These are phyloP conservation scores for Senecio squalidus DNA, from an alignment of 140 eudicot genomes.

Conservation along the genomic window DNA sequence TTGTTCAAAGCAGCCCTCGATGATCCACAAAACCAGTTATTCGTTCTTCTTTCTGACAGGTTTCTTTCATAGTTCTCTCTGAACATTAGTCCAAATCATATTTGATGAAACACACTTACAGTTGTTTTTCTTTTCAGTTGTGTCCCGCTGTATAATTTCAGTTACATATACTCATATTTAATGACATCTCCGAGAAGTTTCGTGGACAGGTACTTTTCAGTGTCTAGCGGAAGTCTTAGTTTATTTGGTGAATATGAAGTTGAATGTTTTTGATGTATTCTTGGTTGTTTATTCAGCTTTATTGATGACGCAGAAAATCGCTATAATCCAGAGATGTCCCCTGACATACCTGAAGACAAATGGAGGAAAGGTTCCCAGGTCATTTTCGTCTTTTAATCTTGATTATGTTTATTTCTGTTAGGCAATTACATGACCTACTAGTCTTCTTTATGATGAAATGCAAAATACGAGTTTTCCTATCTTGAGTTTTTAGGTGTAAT, in stretches of 20 bases:
- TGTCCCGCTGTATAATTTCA: constrained; percentile 77
- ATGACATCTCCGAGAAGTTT: constrained; percentile 74
- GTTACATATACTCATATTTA: constrained; percentile 65
- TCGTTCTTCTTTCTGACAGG: constrained; percentile 91
- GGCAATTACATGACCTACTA: background rate
- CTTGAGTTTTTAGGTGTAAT: background rate
- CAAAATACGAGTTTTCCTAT: too few species aligned
- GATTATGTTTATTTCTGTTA: background rate
- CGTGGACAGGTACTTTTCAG: constrained; percentile 69
- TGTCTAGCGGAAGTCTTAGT: background rate
- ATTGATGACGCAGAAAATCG: constrained; percentile 49
- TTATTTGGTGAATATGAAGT: background rate
- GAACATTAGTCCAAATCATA: background rate
- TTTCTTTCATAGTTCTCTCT: constrained; percentile 18
- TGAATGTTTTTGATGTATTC: background rate
- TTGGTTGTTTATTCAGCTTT: constrained; percentile 42
- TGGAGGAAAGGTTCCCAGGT: constrained; percentile 99
- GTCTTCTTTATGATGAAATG: background rate
- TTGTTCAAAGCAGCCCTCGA: constrained; percentile 68
- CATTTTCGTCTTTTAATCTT: constrained; percentile 4
- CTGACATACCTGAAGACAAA: constrained; percentile 60
- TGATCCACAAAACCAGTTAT: constrained; percentile 74
- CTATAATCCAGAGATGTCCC: constrained; percentile 76
- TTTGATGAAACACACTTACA: background rate
- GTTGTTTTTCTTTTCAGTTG: constrained; percentile 46